These are phyloP conservation scores for Silene coronaria DNA, from an alignment of 179 eudicot genomes.

Conservation along the genomic window DNA sequence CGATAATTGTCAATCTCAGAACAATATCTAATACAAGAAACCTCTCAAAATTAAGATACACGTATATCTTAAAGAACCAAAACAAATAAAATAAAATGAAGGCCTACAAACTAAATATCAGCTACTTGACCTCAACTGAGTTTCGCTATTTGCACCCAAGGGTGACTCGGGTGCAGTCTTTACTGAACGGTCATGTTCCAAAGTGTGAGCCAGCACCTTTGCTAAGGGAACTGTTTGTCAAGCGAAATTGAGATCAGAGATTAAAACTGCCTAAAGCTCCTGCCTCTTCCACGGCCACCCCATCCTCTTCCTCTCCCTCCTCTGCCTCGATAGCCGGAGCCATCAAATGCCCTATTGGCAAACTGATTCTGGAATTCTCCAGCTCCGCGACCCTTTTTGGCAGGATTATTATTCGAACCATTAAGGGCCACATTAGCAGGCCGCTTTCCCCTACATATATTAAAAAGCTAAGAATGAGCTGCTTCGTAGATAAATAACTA, in stretches of 20 bases:
- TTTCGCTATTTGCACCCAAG: neutral
- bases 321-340: constrained; percentile 34
- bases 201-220: constrained; percentile 5
- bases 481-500: too few relatives aligned
- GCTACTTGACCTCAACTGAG: neutral
- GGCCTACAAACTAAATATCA: neutral
- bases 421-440: constrained; percentile 40
- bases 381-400: constrained; percentile 44
- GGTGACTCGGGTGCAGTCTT: neutral
- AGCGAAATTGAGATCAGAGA: neutral
- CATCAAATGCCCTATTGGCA: constrained; percentile 36
- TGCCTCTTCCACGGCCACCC: constrained; percentile 46
- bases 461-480: too few relatives aligned
- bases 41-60: neutral
- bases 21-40: neutral
- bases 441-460: constrained; percentile 37
- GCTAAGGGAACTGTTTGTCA: neutral
- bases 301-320: constrained; percentile 40
- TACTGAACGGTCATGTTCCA: neutral
- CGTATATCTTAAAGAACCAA: neutral
- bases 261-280: constrained; percentile 25
- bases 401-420: constrained; percentile 42
- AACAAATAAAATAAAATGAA: neutral
- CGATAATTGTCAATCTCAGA: neutral
- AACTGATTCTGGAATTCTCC: constrained; percentile 36